A percentile compares a stretch with the other conserved stretches of the same genome.
Evolutionary conservation across 768 basidiomycete species (phyloP).

Genomic region (Mrakia blollopis): DNA sequence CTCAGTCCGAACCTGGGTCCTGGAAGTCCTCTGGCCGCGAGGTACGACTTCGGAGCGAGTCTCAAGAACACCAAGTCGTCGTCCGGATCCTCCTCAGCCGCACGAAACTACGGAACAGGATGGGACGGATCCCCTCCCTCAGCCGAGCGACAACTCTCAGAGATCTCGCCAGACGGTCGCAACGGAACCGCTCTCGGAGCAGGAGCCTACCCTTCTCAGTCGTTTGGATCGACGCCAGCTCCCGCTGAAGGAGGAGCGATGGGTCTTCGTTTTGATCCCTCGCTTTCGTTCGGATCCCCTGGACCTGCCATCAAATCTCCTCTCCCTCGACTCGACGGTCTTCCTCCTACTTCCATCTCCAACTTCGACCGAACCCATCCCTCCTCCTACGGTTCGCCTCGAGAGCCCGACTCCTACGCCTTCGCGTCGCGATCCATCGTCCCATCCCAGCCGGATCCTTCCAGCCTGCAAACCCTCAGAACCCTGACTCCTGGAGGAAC

Average conservation of each 20-base stretch:
- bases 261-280: conserved; percentile 24
- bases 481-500: conserved; percentile 9
- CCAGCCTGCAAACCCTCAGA: not conserved
- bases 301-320: not conserved
- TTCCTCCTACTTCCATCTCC: conserved; percentile 1
- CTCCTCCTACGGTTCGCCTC: conserved; percentile 13
- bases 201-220: not conserved
- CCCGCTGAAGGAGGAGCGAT: conserved; percentile 9
- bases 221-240: conserved; percentile 11
- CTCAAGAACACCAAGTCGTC: conserved; percentile 23
- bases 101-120: conserved; percentile 21
- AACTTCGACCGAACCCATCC: conserved; percentile 4
- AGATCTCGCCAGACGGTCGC: not conserved
- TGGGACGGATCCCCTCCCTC: conserved; percentile 26
- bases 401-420: conserved; percentile 18
- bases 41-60: conserved; percentile 29
- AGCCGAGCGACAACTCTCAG: not conserved
- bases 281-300: conserved; percentile 15
- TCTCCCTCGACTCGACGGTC: not conserved
- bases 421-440: not conserved
- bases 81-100: not conserved
- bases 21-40: conserved; percentile 13
- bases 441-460: conserved; percentile 10
- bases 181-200: conserved; percentile 2
- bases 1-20: not conserved